Percentiles rank a stretch among this genome's conserved stretches.
Conservation (phyloP, 495 filamentous ascomycete genomes). For the Penicillium coprophilum region DNA sequence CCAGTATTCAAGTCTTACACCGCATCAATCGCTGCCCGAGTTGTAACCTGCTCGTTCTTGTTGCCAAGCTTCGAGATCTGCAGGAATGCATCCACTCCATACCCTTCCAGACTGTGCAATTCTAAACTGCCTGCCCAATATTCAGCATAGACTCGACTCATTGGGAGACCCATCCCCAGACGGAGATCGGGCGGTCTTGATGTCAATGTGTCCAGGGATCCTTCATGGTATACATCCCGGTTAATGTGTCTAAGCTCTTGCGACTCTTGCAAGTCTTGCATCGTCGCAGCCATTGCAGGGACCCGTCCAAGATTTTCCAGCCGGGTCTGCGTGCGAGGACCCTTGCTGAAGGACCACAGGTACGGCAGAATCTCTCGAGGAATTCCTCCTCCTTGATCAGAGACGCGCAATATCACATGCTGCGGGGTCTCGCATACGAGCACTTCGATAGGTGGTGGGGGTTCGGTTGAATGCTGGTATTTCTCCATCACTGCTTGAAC, state of each 20-base stretch:
- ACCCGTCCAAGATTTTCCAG: conserved; percentile 83
- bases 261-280: conserved; percentile 71
- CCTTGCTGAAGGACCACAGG: conserved; percentile 95
- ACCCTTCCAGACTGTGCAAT: conserved; percentile 90
- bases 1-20: conserved; percentile 51
- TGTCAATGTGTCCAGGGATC: conserved; percentile 73
- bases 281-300: conserved; percentile 89
- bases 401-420: conserved; percentile 95
- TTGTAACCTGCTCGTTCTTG: conserved; percentile 95
- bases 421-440: conserved; percentile 91
- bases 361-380: conserved; percentile 80
- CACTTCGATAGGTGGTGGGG: conserved; percentile 83
- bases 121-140: conserved; percentile 97
- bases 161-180: conserved; percentile 89
- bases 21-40: conserved; percentile 83
- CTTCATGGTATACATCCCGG: conserved; percentile 46
- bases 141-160: conserved; percentile 94
- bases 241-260: conserved; percentile 31
- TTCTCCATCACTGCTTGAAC: conserved; percentile 88
- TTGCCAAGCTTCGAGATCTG: conserved; percentile 98
- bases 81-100: conserved; percentile 95
- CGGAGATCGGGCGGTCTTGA: conserved; percentile 82
- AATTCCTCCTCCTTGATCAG: conserved; percentile 92
- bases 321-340: conserved; percentile 67
- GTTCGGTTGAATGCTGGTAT: conserved; percentile 38